Base-by-base conservation (phyloP, 352 stramenopile species). In the Achlya hypogyna region DNA sequence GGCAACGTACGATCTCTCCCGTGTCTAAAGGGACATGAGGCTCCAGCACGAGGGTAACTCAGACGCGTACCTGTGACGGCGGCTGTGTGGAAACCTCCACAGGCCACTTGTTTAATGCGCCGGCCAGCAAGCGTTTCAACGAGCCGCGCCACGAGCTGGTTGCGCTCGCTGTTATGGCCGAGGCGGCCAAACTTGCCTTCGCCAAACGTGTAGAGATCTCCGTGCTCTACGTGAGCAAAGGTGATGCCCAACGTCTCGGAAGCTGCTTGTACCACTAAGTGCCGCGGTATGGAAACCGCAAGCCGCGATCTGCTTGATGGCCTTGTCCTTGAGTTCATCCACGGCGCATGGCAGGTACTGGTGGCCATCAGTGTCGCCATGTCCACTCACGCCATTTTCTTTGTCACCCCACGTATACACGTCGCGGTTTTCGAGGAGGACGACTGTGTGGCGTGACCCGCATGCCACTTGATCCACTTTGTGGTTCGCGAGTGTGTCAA, bases 371-470 rank as follows among this genome's bases (percentile, higher is more conserved):
- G 87, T 97, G 74, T 98, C 91, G 53, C 91, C 93, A 66, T 98
- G 90, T 18, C 95, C 95, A 10, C 91, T 93, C 1, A 98, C 93
- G 35, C 95, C 93, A 76, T 98, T 98, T 72, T 98, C 93, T 67
- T 96, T 97, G 72, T 98, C 94, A 25, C 94, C 94, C 94, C 94
- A 98, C 43, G 88, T 96, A 72, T 96, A 96, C 60, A 97, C 89
- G 71, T 96, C 84, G 58, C 79, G 86, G 69, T 82, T 90, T 64
- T 93, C 81, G 5, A 96, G 75, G 45, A 97, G 71, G 35, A 96
- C 93, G 3, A 96, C 91, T 0, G 96, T 98, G 73, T 98, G 95
- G 23, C 94, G 82, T 62, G 79, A 96, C 23, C 95, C 95, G 71
- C 95, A 98, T 5, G 95, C 95, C 58, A 98, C 95, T 63, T 98